Base-by-base conservation (phyloP, 176 grass and related monocot species). In the Phragmites australis region DNA sequence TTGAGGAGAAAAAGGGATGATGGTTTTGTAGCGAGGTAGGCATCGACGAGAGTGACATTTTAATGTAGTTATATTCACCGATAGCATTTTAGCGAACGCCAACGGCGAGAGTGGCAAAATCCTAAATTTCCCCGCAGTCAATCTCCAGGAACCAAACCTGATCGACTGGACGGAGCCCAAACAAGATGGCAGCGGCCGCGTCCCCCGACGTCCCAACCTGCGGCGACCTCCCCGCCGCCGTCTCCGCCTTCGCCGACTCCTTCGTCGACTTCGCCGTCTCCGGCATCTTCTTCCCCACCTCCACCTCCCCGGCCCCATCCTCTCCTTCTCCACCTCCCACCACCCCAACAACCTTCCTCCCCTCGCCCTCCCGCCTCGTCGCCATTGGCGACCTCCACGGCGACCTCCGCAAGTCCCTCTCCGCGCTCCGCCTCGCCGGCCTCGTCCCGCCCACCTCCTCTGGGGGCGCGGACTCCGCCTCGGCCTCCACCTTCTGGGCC, bases 301-400 rank as follows among this genome's bases (percentile, higher is more conserved):
- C 84, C 16, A 0, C 6, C 42, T 8, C 70, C 27, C 7, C 65
- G 51, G 4, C 75, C 26, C 43, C 87, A 32, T 9, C 81, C 51
- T 1, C 63, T 1, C 57, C 81, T 0, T 17, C 82, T 9, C 48
- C 61, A 16, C 71, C 40, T 5, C 0, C 14, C 34, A 15, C 74
- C 29, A n/a, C 81, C 5, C 49, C 80, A 6, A 57, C 91, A 62
- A 90, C 85, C 21, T 91, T 75, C 67, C 68, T 90, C 43, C 92
- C 92, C 8, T 67, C 92, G 30, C 72, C 92, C 19, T 64, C 79
- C 22, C 94, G 94, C 23, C 86, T 97, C 74, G 89, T 94, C 43
- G 92, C 92, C 69, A 85, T 97, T 68, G 94, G 94, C 1, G 94
- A 97, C 79, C 88, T 97, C 60, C 94, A 97, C 61, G 94, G 94